phyloP scores from a whole-genome alignment of 306 rosid species.

The Fagus sylvatica region DNA sequence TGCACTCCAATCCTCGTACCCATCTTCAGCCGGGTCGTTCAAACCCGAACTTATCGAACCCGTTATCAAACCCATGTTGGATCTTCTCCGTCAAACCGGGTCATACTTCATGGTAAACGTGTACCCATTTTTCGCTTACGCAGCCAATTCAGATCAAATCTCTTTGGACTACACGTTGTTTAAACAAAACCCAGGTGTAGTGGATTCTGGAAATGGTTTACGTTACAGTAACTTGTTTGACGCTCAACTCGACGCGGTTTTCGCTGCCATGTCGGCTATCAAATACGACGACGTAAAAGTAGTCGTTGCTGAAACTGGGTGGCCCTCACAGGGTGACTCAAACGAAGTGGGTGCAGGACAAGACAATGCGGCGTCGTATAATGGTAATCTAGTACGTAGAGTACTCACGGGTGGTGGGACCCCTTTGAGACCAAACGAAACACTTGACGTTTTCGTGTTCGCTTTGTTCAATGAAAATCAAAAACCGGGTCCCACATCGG shows the following conservation, averaged over 20 bases:
- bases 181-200: conserved; percentile 53
- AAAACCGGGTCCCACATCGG: conserved; percentile 79
- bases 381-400: conserved; percentile 62
- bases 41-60: conserved; percentile 59
- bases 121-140: conserved; percentile 79
- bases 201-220: conserved; percentile 76
- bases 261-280: conserved; percentile 68
- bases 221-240: conserved; percentile 51
- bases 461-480: conserved; percentile 78
- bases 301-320: conserved; percentile 68
- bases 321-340: conserved; percentile 79
- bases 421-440: conserved; percentile 48
- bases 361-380: conserved; percentile 77
- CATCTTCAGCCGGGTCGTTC: conserved; percentile 77
- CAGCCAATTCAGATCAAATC: conserved; percentile 44
- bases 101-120: conserved; percentile 77
- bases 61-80: conserved; percentile 69
- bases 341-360: conserved; percentile 58
- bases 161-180: conserved; percentile 63
- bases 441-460: conserved; percentile 55
- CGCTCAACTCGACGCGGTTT: conserved; percentile 87
- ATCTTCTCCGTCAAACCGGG: conserved; percentile 47
- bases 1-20: conserved; percentile 63
- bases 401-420: conserved; percentile 63
- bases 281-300: conserved; percentile 56